phyloP scores from a whole-genome alignment of 2,329 filamentous ascomycete species.

The Alternaria gaisen region DNA sequence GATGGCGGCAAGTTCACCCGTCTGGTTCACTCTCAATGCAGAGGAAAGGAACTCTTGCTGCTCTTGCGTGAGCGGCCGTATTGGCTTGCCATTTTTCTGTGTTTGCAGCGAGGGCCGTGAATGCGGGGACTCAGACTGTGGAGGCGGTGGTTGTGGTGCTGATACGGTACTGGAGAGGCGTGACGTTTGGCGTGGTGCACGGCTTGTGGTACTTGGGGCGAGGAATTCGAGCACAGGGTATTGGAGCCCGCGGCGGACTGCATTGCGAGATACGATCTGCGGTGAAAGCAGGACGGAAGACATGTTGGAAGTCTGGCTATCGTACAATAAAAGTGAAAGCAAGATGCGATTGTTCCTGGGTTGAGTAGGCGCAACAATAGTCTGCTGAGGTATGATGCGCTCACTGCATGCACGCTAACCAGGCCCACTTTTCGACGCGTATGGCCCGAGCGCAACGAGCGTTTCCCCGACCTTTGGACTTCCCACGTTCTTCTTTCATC shows the following conservation, averaged over 20 bases:
- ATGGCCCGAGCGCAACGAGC: slow-evolving; percentile 28
- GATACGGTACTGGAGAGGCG: slow-evolving; percentile 24
- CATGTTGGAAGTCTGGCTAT: slow-evolving; percentile 25
- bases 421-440: slow-evolving; percentile 31
- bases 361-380: slow-evolving; percentile 7
- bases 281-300: slow-evolving; percentile 23
- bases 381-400: slow-evolving; percentile 25
- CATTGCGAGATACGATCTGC: slow-evolving; percentile 27
- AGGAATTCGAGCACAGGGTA: slow-evolving; percentile 38
- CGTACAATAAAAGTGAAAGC: slow-evolving; percentile 9
- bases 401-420: slow-evolving; percentile 28
- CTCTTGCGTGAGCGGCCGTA: slow-evolving; percentile 39
- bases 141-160: slow-evolving; percentile 11
- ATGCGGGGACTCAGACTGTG: slow-evolving; percentile 5
- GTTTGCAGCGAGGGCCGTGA: slow-evolving; percentile 13
- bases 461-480: slow-evolving; percentile 34
- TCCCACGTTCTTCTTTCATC: slow-evolving; percentile 25
- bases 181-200: slow-evolving; percentile 24
- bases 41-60: slow-evolving; percentile 52
- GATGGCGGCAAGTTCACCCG: slow-evolving; percentile 94
- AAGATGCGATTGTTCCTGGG: slow-evolving; percentile 13
- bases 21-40: slow-evolving; percentile 89
- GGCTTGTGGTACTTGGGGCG: slow-evolving; percentile 31
- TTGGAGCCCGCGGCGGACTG: slow-evolving; percentile 4
- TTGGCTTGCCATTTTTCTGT: slow-evolving; percentile 23